A percentile compares a stretch with the other conserved stretches of the same genome.
These are phyloP conservation scores for Pseudogymnoascus sp. DNA, from an alignment of 2,329 filamentous ascomycete species.

Conservation along the genomic window DNA sequence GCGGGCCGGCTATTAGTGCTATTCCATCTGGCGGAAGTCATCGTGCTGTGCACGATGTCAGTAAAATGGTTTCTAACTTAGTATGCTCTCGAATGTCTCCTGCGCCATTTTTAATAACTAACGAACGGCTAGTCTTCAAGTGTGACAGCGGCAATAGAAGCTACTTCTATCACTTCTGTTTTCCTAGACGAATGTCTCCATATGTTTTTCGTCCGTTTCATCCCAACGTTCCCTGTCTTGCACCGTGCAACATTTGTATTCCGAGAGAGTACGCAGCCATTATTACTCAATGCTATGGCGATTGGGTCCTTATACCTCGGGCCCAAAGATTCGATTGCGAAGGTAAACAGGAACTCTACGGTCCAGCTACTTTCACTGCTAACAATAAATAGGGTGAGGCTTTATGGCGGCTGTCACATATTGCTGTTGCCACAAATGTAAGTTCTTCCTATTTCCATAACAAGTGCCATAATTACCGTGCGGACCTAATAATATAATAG, in stretches of 20 bases:
- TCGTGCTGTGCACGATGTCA: conserved; percentile 38
- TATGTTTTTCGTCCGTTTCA: conserved; percentile 40
- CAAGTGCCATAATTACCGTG: not conserved
- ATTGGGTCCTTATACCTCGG: conserved; percentile 39
- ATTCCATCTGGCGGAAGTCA: conserved; percentile 36
- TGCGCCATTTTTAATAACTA: not conserved
- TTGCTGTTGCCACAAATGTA: conserved; percentile 37
- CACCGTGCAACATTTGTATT: conserved; percentile 39
- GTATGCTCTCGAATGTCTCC: conserved; percentile 25
- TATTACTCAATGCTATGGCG: conserved; percentile 38
- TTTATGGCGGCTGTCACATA: conserved; percentile 38
- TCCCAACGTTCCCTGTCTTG: conserved; percentile 39
- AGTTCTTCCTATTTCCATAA: not conserved
- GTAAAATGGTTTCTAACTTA: conserved; percentile 36
- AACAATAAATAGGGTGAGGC: conserved; percentile 31
- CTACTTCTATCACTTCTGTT: conserved; percentile 37
- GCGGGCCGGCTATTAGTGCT: conserved; percentile 29
- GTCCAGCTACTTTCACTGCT: not conserved
- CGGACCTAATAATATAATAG: conserved; percentile 13
- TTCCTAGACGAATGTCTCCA: conserved; percentile 40
- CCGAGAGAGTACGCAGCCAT: conserved; percentile 35
- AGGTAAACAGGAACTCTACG: conserved; percentile 19
- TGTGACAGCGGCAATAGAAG: conserved; percentile 37
- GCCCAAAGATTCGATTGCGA: conserved; percentile 35
- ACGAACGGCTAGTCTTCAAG: conserved; percentile 31